Evolutionary conservation across 176 grass and related monocot species (phyloP).

Genomic region (Phyllostachys edulis): DNA sequence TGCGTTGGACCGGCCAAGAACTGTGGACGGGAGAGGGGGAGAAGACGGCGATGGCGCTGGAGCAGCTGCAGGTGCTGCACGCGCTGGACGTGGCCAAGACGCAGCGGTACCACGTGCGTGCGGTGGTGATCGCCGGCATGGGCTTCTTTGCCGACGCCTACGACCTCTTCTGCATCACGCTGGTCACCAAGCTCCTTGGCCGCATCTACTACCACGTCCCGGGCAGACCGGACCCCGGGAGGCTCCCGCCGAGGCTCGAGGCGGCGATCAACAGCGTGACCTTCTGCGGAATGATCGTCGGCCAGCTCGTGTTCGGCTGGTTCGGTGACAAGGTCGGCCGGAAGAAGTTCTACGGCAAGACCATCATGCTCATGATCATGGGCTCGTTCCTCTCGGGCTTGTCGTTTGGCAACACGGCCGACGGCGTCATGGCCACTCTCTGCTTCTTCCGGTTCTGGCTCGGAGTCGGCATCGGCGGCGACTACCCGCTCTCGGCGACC

Average conservation of each 20-base stretch:
- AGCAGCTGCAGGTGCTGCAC: conserved; percentile 35
- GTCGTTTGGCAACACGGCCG: conserved; percentile 47
- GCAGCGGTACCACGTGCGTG: conserved; percentile 33
- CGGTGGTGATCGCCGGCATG: conserved; percentile 36
- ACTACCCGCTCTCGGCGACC: conserved; percentile 67
- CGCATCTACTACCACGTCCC: conserved; percentile 15
- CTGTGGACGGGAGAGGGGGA: too few species aligned
- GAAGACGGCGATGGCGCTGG: background rate
- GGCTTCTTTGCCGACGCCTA: conserved; percentile 30
- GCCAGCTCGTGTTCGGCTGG: conserved; percentile 74
- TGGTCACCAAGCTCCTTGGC: conserved; percentile 21
- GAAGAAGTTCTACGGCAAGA: conserved; percentile 56
- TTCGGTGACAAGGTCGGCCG: conserved; percentile 72
- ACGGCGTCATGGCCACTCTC: conserved; percentile 46
- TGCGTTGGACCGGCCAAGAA: too few species aligned
- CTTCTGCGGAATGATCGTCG: conserved; percentile 55
- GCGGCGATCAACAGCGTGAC: conserved; percentile 47
- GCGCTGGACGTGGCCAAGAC: conserved; percentile 38
- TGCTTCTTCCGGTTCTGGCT: conserved; percentile 89
- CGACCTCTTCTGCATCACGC: conserved; percentile 26
- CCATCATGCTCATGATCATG: conserved; percentile 45
- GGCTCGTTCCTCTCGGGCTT: conserved; percentile 38
- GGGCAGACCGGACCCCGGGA: background rate
- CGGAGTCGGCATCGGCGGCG: conserved; percentile 63
- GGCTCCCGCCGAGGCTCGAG: background rate